A percentile compares a stretch with the other conserved stretches of the same genome.
Evolutionary conservation across 345 rosid genomes (phyloP).

Genomic region (Gossypium ekmanianum): DNA sequence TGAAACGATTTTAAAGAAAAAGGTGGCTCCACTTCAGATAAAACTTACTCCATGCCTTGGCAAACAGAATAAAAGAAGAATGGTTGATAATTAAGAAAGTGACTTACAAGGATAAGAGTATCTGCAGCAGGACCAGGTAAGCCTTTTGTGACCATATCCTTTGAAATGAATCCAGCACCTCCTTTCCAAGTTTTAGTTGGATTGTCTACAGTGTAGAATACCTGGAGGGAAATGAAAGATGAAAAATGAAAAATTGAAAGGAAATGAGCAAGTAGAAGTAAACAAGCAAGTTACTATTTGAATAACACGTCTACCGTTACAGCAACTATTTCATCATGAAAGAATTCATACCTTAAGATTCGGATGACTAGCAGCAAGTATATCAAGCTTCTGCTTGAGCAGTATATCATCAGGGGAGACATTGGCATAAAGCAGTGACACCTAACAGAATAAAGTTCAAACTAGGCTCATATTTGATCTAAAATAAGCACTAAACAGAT

Average conservation of each 20-base stretch:
- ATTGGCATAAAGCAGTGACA: conserved; percentile 80
- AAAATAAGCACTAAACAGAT: neutral
- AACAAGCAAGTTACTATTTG: neutral
- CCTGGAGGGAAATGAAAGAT: conserved; percentile 25
- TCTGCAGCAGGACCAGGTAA: conserved; percentile 83
- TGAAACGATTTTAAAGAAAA: neutral
- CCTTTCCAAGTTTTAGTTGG: conserved; percentile 92
- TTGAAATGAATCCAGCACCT: conserved; percentile 76
- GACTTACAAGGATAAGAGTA: conserved; percentile 74
- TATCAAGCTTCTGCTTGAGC: conserved; percentile 84
- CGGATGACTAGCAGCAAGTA: conserved; percentile 73
- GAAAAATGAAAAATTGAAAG: neutral
- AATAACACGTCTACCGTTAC: neutral
- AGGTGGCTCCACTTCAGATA: neutral
- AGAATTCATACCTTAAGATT: conserved; percentile 62
- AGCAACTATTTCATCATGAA: neutral
- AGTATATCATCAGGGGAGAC: conserved; percentile 92
- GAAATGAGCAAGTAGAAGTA: neutral
- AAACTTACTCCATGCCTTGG: neutral
- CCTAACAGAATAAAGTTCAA: conserved; percentile 32
- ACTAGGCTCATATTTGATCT: neutral
- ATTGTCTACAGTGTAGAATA: conserved; percentile 83
- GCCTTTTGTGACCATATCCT: conserved; percentile 74
- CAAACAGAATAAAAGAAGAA: neutral
- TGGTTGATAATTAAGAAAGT: neutral